Evolutionary conservation across 345 rosid genomes (phyloP), one percentile per base, ranked within the genome.

Genomic region (Salix caprea): DNA sequence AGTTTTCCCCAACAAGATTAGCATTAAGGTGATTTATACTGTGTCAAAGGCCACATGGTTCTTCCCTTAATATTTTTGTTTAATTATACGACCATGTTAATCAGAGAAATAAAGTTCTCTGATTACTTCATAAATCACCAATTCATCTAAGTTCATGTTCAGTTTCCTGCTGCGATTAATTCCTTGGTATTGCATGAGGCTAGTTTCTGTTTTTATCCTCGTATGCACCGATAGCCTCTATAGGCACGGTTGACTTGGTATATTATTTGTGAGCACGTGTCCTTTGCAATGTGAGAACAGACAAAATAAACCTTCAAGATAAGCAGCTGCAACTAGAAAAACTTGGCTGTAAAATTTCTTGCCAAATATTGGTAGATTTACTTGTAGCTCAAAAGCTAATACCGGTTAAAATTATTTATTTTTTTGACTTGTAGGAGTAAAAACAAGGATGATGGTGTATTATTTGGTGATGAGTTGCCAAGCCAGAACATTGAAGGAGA

Each of bases 391-490:
- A 12, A 65, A 34, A 65, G 5, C 34, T 32, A 10, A 1, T 15
- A 10, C 16, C 16, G 16, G 16, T 3, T 44, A 44, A 44, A 44
- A 46, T 46, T 18, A 23, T 26, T 71, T 54, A 44, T 23, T 54
- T 50, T 54, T 50, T 78, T 61, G 7, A 48, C 71, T 71, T 50
- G 75, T 74, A 81, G 86, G 74, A 69, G 76, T 50, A 73, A 79
- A 83, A 74, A 69, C 26, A 82, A 82, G 80, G 77, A 69, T 23
- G 42, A 28, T 7, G 10, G 34, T 32, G 30, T 40, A 39, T 78
- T 67, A 30, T 60, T 72, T 50, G 61, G 28, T 32, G 58, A 71
- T 44, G 81, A 75, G 24, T 68, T 62, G 23, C 64, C 73, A 23
- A 76, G 64, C 44, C 75, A 68, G 61, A 76, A 76, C 37, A 39